Conservation (phyloP, 108 stramenopile genomes). For the Fragilaria crotonensis region DNA sequence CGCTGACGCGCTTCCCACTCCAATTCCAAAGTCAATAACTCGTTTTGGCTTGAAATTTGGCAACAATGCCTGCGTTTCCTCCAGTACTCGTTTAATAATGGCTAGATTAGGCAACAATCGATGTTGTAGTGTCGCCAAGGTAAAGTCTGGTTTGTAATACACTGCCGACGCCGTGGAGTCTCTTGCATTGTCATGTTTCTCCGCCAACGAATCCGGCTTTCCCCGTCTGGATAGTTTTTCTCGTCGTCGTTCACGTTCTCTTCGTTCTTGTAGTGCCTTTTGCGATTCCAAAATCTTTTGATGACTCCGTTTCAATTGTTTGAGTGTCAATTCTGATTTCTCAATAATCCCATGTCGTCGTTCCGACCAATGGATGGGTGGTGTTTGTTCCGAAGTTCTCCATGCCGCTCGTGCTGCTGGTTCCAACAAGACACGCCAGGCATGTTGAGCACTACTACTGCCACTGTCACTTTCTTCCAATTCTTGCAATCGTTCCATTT, state of each 20-base stretch:
- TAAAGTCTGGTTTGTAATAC: constrained; percentile 61
- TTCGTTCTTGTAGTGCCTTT: constrained; percentile 9
- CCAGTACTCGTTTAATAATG: constrained; percentile 51
- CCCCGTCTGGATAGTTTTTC: neutral
- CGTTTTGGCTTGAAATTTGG: constrained; percentile 43
- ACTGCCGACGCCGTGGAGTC: constrained; percentile 27
- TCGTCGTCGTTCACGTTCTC: constrained; percentile 31
- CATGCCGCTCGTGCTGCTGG: constrained; percentile 1
- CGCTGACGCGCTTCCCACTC: constrained; percentile 61
- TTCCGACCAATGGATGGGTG: neutral
- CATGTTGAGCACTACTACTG: too few relatives aligned
- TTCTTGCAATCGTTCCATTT: too few relatives aligned
- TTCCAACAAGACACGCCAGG: neutral
- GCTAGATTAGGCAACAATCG: constrained; percentile 61
- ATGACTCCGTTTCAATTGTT: neutral
- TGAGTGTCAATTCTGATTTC: neutral
- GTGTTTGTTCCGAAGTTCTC: neutral
- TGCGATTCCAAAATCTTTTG: neutral
- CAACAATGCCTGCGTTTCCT: constrained; percentile 57
- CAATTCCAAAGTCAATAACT: constrained; percentile 68
- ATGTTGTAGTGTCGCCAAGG: constrained; percentile 45
- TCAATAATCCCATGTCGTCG: neutral
- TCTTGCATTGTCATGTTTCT: neutral
- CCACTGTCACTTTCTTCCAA: too few relatives aligned
- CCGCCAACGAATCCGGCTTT: neutral